Conservation (phyloP, 73 alveolate species). For the Breviolum minutum region DNA sequence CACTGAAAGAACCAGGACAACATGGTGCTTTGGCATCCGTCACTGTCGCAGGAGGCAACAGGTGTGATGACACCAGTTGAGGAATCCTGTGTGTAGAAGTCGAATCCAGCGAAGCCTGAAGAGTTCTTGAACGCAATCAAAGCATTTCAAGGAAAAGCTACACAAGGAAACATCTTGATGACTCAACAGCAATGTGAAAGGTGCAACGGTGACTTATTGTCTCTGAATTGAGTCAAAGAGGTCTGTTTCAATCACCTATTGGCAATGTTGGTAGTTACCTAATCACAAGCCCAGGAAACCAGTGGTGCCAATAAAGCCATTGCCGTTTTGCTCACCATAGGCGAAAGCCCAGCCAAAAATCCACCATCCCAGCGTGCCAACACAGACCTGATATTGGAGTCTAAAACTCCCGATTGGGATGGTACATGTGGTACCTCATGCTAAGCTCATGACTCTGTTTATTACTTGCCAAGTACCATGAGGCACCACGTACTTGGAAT, state of each 20-base stretch:
- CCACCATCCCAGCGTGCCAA: constrained; percentile 77
- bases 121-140: not conserved
- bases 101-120: constrained; percentile 38
- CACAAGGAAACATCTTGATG: not conserved
- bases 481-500: no score
- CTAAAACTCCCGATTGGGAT: no score
- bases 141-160: no score
- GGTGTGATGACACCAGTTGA: constrained; percentile 22
- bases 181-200: no score
- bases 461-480: no score
- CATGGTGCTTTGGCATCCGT: constrained; percentile 61
- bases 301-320: constrained; percentile 2
- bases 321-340: not conserved
- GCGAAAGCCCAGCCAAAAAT: constrained; percentile 61
- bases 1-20: constrained; percentile 73
- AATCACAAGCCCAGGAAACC: not conserved
- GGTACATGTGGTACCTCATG: no score
- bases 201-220: not conserved
- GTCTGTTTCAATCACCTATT: not conserved
- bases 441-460: no score
- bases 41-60: not conserved
- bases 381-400: constrained; percentile 1
- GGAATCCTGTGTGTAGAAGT: constrained; percentile 49
- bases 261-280: not conserved
- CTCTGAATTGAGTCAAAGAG: not conserved